Evolutionary conservation across 2,329 filamentous ascomycete genomes (phyloP), one percentile per base, ranked within the genome.

Genomic region (Aspergillus tanneri): DNA sequence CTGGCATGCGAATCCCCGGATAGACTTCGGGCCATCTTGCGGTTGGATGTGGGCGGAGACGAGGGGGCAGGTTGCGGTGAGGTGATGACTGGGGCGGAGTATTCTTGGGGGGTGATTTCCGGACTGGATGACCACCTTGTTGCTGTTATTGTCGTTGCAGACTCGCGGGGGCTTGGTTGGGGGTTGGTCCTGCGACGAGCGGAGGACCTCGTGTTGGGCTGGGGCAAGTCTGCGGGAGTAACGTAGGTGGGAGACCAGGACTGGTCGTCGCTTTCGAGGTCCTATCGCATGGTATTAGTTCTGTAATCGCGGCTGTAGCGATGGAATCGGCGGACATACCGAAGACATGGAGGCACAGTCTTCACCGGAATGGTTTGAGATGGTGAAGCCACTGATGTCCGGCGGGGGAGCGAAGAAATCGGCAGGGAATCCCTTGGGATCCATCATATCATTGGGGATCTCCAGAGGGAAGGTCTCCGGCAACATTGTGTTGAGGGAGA

Each of bases 201-300:
- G 12, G 49, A 34, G 23, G 45, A 32, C 36, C 42, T 32, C 27
- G 32, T 16, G 30, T 36, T 51, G 44, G 36, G 12, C 27, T 56
- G 52, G 24, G 52, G 49, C 14, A 54, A 24, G 8, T 53, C 39
- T 1, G 62, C 59, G 18, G 52, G 50, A 24, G 56, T 54, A 30
- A 52, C 51, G 25, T 56, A 58, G 10, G 56, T 57, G 1, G 62
- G 59, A 2, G 55, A 60, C 63, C 63, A 67, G 3, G 61, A 55
- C 37, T 66, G 65, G 45, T 68, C 65, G 32, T 68, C 65, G 49
- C 65, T 68, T 51, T 68, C 65, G 10, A 62, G 52, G 6, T 67
- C 65, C 65, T 66, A 28, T 23, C 42, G 8, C 11, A 4, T n/a
- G 10, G 30, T 21, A 37, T 54, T 39, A 43, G 39, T 38, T 22